Conservation (phyloP, 768 basidiomycete species). For the Lepiota venenata region DNA sequence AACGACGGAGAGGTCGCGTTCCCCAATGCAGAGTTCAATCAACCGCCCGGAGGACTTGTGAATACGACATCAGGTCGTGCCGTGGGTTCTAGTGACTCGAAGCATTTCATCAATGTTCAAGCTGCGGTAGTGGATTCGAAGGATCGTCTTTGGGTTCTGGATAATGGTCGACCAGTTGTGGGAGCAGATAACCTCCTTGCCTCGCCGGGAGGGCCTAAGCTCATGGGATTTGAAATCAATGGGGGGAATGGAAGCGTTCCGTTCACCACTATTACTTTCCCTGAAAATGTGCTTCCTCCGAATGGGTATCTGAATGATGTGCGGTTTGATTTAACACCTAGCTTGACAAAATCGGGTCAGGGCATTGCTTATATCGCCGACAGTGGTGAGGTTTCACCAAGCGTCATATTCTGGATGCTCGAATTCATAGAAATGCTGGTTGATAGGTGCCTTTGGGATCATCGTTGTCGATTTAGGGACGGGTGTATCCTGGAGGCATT, state of each 20-base stretch:
- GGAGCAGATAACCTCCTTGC: conserved; percentile 12
- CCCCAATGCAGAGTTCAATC: conserved; percentile 13
- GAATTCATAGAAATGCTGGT: neutral
- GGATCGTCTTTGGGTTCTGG: conserved; percentile 15
- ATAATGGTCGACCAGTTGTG: conserved; percentile 13
- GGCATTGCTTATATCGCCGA: conserved; percentile 17
- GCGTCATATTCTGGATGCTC: neutral
- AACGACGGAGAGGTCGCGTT: conserved; percentile 11
- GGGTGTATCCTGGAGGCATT: conserved; percentile 17
- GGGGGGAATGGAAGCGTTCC: conserved; percentile 9
- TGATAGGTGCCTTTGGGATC: conserved; percentile 14
- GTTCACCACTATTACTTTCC: conserved; percentile 16
- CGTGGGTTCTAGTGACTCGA: conserved; percentile 13
- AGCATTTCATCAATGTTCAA: conserved; percentile 17
- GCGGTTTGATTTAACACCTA: conserved; percentile 14
- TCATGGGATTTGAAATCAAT: conserved; percentile 14
- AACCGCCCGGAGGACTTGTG: conserved; percentile 12
- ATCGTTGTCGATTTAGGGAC: conserved; percentile 17
- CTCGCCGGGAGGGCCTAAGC: conserved; percentile 14
- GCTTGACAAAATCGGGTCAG: conserved; percentile 12
- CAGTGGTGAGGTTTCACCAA: conserved; percentile 8
- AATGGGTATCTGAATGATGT: conserved; percentile 17
- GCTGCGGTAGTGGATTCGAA: conserved; percentile 11
- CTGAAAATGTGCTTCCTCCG: conserved; percentile 13
- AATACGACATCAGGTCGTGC: conserved; percentile 8